Conservation (phyloP, 1,139 yeast genomes). For the Hanseniaspora uvarum region DNA sequence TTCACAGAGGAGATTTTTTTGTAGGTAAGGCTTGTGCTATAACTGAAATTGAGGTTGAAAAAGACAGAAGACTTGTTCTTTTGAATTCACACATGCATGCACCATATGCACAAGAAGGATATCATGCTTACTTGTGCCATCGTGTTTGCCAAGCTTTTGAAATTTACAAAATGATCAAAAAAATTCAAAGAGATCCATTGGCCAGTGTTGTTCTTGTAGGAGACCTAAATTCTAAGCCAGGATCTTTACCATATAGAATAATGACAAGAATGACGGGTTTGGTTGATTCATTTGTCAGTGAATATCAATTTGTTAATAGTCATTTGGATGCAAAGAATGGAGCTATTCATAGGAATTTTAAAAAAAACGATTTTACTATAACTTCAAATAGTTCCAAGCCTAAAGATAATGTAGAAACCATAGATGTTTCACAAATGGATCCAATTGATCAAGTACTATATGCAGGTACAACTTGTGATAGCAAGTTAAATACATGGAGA, state of each 20-base stretch:
- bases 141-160: conserved; percentile 97
- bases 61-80: conserved; percentile 52
- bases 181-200: conserved; percentile 63
- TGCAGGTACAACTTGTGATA: conserved; percentile 88
- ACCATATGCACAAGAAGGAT: conserved; percentile 74
- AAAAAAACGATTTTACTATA: conserved; percentile 33
- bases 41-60: conserved; percentile 40
- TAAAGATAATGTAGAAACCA: background rate
- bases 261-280: conserved; percentile 62
- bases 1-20: conserved; percentile 91
- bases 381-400: background rate
- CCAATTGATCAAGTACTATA: conserved; percentile 57
- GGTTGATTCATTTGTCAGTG: conserved; percentile 63
- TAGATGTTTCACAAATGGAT: conserved; percentile 41
- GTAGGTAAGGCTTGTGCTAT: conserved; percentile 88
- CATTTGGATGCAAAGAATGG: conserved; percentile 23
- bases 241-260: conserved; percentile 67
- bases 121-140: conserved; percentile 82
- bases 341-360: conserved; percentile 35
- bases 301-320: background rate
- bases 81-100: conserved; percentile 96
- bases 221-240: conserved; percentile 82
- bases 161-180: conserved; percentile 54
- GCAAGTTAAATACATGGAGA: conserved; percentile 80
- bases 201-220: conserved; percentile 76